A percentile compares a stretch with the other conserved stretches of the same genome.
phyloP scores from a whole-genome alignment of 345 rosid genomes.

The Murraya koenigii region DNA sequence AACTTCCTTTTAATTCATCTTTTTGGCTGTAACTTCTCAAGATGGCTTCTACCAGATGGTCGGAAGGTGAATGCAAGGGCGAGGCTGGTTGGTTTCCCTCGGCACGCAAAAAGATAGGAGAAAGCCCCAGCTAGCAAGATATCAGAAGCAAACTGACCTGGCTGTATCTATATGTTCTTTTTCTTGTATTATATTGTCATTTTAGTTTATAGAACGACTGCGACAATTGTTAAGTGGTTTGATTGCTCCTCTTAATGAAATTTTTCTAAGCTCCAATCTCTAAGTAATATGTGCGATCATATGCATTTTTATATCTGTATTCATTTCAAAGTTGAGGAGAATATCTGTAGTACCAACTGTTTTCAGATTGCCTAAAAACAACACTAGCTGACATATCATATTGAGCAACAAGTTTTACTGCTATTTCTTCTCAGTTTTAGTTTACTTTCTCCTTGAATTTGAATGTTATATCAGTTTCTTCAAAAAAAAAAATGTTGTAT shows the following conservation, averaged over 20 bases:
- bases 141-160: conserved; percentile 29
- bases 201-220: neutral
- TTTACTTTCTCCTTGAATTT: too few species aligned
- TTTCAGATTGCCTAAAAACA: too few species aligned
- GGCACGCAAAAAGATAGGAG: conserved; percentile 62
- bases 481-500: too few species aligned
- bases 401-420: too few species aligned
- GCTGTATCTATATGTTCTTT: conserved; percentile 6
- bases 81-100: conserved; percentile 95
- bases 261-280: too few species aligned
- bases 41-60: conserved; percentile 93
- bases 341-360: too few species aligned
- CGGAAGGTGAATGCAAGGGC: conserved; percentile 88
- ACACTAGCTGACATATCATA: too few species aligned
- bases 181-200: neutral
- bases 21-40: conserved; percentile 14
- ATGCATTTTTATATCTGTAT: neutral
- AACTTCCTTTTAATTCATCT: neutral
- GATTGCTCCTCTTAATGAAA: too few species aligned
- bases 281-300: too few species aligned
- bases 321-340: too few species aligned
- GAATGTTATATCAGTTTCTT: too few species aligned
- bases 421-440: too few species aligned
- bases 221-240: neutral
- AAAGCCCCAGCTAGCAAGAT: conserved; percentile 60